phyloP scores from a whole-genome alignment of 495 filamentous ascomycete genomes.

The Evansstolkia leycettana region DNA sequence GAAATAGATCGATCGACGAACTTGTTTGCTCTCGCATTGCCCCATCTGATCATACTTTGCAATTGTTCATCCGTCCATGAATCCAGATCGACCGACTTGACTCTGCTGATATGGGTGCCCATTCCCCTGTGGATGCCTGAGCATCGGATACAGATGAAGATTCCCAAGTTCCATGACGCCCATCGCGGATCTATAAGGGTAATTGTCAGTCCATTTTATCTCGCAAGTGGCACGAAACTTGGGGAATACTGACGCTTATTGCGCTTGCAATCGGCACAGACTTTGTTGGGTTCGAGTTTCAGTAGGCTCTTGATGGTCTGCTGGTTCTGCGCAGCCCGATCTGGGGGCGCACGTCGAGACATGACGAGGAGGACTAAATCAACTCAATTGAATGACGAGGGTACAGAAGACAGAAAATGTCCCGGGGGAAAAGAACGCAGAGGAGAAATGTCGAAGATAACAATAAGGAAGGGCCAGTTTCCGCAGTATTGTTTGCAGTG shows the following conservation, averaged over 20 bases:
- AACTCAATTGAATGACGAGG: slow-evolving; percentile 1
- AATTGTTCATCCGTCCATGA: slow-evolving; percentile 97
- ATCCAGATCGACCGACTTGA: slow-evolving; percentile 96
- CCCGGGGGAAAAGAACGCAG: slow-evolving; percentile 1
- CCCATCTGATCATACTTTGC: slow-evolving; percentile 84
- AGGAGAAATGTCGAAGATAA: too few species aligned
- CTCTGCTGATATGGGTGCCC: slow-evolving; percentile 95
- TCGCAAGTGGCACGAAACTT: background rate
- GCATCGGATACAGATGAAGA: slow-evolving; percentile 96
- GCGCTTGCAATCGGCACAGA: slow-evolving; percentile 95
- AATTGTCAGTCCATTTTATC: slow-evolving; percentile 1
- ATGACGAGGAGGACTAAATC: slow-evolving; percentile 34
- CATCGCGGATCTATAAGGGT: slow-evolving; percentile 71
- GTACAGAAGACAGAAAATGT: slow-evolving; percentile 6
- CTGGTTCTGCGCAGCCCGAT: slow-evolving; percentile 80
- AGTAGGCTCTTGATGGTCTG: slow-evolving; percentile 81
- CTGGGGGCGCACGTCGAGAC: slow-evolving; percentile 73
- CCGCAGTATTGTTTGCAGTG: too few species aligned
- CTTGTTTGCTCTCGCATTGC: slow-evolving; percentile 90
- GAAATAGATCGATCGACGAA: slow-evolving; percentile 23
- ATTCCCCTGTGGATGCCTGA: slow-evolving; percentile 97
- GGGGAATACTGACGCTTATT: slow-evolving; percentile 74
- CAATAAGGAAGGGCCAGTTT: too few species aligned
- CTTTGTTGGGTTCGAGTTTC: slow-evolving; percentile 89
- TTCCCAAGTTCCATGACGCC: slow-evolving; percentile 94